These are phyloP conservation scores for Alliaria petiolata DNA, from an alignment of 345 rosid genomes.

Conservation along the genomic window DNA sequence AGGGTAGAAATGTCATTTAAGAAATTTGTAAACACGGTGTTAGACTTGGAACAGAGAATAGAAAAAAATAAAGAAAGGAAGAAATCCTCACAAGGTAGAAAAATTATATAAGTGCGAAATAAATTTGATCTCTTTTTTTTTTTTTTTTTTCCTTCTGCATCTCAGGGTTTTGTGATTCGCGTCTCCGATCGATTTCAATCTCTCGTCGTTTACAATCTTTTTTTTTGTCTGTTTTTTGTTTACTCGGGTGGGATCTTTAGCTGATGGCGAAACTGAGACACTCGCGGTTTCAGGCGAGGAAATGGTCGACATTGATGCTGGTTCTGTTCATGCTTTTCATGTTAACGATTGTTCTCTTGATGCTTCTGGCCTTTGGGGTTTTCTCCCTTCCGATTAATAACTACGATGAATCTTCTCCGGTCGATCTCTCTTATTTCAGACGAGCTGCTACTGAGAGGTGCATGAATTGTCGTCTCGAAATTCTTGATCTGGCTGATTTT, in stretches of 20 bases:
- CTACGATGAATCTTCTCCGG: slow-evolving; percentile 44
- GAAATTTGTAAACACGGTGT: neutral
- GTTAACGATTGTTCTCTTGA: slow-evolving; percentile 60
- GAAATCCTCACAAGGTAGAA: neutral
- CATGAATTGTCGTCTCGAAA: neutral
- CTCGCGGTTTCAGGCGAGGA: slow-evolving; percentile 56
- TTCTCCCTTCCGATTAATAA: slow-evolving; percentile 56
- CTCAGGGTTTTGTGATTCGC: slow-evolving; percentile 24
- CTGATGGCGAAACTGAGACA: slow-evolving; percentile 66
- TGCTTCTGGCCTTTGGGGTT: slow-evolving; percentile 70
- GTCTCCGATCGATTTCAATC: neutral
- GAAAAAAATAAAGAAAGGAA: neutral
- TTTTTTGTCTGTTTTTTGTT: neutral
- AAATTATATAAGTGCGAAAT: neutral
- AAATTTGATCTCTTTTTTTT: neutral
- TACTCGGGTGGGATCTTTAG: neutral
- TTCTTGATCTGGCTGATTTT: slow-evolving; percentile 2
- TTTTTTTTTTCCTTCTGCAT: neutral
- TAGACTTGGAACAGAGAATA: neutral
- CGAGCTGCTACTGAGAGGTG: slow-evolving; percentile 65
- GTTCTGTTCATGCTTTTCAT: slow-evolving; percentile 56
- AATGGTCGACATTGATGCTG: slow-evolving; percentile 53
- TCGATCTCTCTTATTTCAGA: slow-evolving; percentile 50
- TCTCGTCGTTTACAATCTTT: neutral
- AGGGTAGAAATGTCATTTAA: neutral